Conservation (phyloP, 2,329 filamentous ascomycete genomes). For the Ceratocystis harringtonii region DNA sequence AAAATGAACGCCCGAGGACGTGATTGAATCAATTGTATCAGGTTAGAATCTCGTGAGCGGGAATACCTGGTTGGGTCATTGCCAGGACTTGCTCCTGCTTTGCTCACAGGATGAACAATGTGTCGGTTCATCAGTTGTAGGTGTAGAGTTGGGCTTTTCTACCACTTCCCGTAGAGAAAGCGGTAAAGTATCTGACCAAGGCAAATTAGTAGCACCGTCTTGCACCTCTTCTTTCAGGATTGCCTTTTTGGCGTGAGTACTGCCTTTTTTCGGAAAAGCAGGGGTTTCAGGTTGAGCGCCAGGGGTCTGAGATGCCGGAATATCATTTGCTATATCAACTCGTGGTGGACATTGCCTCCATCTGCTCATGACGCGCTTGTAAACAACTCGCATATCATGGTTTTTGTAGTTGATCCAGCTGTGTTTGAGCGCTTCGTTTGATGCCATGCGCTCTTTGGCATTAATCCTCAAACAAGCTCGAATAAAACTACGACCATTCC, state of each 20-base stretch:
- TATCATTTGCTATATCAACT: not conserved
- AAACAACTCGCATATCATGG: slow-evolving; percentile 8
- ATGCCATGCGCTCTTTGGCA: slow-evolving; percentile 7
- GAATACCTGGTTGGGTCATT: not conserved
- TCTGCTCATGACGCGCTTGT: slow-evolving; percentile 1
- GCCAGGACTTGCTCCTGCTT: not conserved
- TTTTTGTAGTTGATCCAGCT: slow-evolving; percentile 10
- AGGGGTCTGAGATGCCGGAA: not conserved
- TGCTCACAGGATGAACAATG: not conserved
- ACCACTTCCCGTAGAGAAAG: not conserved
- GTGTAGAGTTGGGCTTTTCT: not conserved
- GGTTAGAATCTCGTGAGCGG: too few species aligned
- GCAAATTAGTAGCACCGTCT: not conserved
- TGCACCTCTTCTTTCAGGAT: not conserved
- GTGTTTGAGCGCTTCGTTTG: slow-evolving; percentile 9
- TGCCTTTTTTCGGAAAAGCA: too few species aligned
- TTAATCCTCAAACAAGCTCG: slow-evolving; percentile 9
- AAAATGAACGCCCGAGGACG: too few species aligned
- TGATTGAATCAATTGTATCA: too few species aligned
- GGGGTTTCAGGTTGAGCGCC: not conserved
- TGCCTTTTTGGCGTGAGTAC: not conserved
- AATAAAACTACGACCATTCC: slow-evolving; percentile 13
- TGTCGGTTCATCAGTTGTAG: not conserved
- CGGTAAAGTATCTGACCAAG: not conserved
- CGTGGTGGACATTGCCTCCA: slow-evolving; percentile 8